Percentiles rank a stretch among this genome's conserved stretches.
These are phyloP conservation scores for Fusarium sp. DNA, from an alignment of 2,329 filamentous ascomycete genomes.

Conservation along the genomic window DNA sequence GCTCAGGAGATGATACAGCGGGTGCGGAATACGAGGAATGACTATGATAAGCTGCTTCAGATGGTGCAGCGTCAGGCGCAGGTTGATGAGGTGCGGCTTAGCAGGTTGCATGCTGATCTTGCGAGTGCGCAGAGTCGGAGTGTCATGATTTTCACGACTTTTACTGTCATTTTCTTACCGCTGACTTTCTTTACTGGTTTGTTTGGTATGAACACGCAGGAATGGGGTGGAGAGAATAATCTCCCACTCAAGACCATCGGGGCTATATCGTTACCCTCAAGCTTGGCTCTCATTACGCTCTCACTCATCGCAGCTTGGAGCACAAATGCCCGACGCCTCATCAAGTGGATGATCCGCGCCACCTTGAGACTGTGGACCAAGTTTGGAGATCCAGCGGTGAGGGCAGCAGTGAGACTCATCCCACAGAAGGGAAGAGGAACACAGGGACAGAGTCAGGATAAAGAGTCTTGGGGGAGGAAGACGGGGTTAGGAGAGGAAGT, in stretches of 20 bases:
- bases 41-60: constrained; percentile 74
- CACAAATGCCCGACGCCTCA: constrained; percentile 53
- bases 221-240: constrained; percentile 67
- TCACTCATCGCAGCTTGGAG: constrained; percentile 69
- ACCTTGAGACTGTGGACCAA: constrained; percentile 35
- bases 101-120: constrained; percentile 71
- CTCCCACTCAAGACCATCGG: constrained; percentile 60
- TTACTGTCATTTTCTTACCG: constrained; percentile 73
- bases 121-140: constrained; percentile 71
- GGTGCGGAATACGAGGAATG: constrained; percentile 68
- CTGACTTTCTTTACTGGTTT: constrained; percentile 74
- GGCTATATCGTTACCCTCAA: constrained; percentile 61
- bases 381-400: constrained; percentile 39
- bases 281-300: constrained; percentile 59
- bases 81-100: constrained; percentile 73
- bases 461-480: constrained; percentile 29
- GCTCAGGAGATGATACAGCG: constrained; percentile 68
- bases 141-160: constrained; percentile 75
- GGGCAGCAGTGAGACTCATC: constrained; percentile 21
- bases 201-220: constrained; percentile 73
- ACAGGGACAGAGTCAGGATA: constrained; percentile 35
- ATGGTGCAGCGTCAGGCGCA: constrained; percentile 76
- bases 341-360: constrained; percentile 39
- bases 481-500: constrained; percentile 44
- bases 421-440: constrained; percentile 20